A percentile compares a stretch with the other conserved stretches of the same genome.
Conservation (phyloP, 371 early-diverging fungal genomes). For the Saksenaea vasiformis region DNA sequence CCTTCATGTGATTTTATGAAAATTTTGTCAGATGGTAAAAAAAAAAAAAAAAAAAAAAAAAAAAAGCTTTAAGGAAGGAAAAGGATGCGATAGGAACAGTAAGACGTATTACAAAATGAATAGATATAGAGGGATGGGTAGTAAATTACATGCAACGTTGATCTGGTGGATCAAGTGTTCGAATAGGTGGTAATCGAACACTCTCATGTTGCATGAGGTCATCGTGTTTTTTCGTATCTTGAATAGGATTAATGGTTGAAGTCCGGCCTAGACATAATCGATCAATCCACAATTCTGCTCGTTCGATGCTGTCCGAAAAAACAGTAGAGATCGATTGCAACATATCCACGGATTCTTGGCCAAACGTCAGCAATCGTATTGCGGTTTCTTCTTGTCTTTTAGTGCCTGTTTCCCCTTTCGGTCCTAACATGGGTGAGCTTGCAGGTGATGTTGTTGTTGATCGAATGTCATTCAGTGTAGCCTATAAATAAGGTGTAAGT, state of each 20-base stretch:
- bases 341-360: conserved; percentile 83
- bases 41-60: not conserved
- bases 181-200: conserved; percentile 35
- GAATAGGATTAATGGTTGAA: not conserved
- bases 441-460: conserved; percentile 48
- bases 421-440: conserved; percentile 36
- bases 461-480: conserved; percentile 32
- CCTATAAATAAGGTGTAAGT: no score
- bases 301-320: conserved; percentile 76
- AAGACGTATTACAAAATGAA: not conserved
- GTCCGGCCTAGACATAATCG: conserved; percentile 43
- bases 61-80: not conserved
- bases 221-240: not conserved
- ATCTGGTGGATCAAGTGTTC: conserved; percentile 19
- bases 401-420: conserved; percentile 21
- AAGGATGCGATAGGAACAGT: not conserved
- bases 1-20: not conserved
- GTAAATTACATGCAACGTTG: conserved; percentile 14
- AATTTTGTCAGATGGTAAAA: not conserved
- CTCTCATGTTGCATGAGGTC: conserved; percentile 11
- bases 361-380: conserved; percentile 59
- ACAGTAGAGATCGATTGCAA: conserved; percentile 73
- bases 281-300: conserved; percentile 79
- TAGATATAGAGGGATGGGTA: conserved; percentile 1
- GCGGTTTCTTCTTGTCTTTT: conserved; percentile 32